Evolutionary conservation across 78 protist genomes (phyloP), one percentile per base, ranked within the genome.

Genomic region (Polysphondylium violaceum): DNA sequence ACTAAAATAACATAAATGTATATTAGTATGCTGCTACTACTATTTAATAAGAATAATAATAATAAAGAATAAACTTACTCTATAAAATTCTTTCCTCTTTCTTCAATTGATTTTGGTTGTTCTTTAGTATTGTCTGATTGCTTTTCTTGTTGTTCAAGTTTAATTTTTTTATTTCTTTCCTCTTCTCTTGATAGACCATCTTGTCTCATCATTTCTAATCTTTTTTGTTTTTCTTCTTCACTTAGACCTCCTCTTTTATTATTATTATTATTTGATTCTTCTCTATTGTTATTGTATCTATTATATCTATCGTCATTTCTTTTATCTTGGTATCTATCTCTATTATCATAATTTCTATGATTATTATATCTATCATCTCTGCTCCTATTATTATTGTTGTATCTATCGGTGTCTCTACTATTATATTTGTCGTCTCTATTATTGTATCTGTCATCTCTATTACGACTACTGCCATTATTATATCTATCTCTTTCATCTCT

Each of bases 211-310:
- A 44, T 71, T 53, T 67, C 91, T n/a, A 83, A 23, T 58, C 43
- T 67, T 50, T 69, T 83, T 58, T 60, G 50, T 69, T 36, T 78
- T 3, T 78, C 88, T 76, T 76, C 87, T 64, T 78, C 88, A 36
- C 38, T 50, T 47, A 44, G 7, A 36, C 58, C 53, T 51, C 67
- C 33, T 4, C 58, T 61, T 40, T 43, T 35, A 56, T 23, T 51
- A 51, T 31, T 27, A 27, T 71, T 71, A 29, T 58, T 55, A 59
- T 77, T 59, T 36, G 58, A 36, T 43, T 27, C 12, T 35, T 73
- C 76, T 71, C 3, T 50, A 50, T 59, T 71, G 9, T 50, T 64
- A 60, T 19, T n/a, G 8, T 44, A 55, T 2, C 50, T 65, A 29
- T 55, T 55, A 38, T 79, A 38, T 38, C 89, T 79, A 50, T n/a